Conservation (phyloP, 1,139 yeast genomes). For the Candida tunisiensis region DNA sequence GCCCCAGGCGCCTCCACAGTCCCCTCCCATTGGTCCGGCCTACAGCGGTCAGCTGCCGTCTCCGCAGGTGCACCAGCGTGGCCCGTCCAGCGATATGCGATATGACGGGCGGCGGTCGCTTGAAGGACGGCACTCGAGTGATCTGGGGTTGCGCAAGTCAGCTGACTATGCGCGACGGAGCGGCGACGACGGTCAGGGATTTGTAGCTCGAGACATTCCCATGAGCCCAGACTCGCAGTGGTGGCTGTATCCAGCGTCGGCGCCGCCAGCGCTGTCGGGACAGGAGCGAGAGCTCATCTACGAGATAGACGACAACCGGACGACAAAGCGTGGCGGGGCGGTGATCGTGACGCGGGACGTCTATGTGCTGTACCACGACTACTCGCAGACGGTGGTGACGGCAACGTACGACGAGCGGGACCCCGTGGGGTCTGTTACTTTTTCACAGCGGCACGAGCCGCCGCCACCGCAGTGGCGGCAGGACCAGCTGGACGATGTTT, state of each 20-base stretch:
- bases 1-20: conserved; percentile 4
- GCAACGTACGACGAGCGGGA: conserved; percentile 36
- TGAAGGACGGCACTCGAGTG: conserved; percentile 5
- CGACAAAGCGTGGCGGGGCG: conserved; percentile 39
- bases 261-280: conserved; percentile 38
- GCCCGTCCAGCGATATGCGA: conserved; percentile 1
- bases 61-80: conserved; percentile 6
- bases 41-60: conserved; percentile 8
- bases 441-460: conserved; percentile 27
- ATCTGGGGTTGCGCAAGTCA: conserved; percentile 3
- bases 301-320: conserved; percentile 47
- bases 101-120: conserved; percentile 4
- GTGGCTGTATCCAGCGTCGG: conserved; percentile 42
- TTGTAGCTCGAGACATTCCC: conserved; percentile 15
- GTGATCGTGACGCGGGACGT: conserved; percentile 43
- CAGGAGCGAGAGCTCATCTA: conserved; percentile 32
- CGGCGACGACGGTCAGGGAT: conserved; percentile 4
- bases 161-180: conserved; percentile 1
- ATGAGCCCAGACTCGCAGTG: conserved; percentile 29
- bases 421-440: conserved; percentile 35
- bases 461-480: conserved; percentile 33
- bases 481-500: conserved; percentile 33
- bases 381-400: conserved; percentile 42
- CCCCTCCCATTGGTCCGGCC: conserved; percentile 8
- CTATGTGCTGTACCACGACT: conserved; percentile 58